Conservation (phyloP, 164 flowering plant species). For the Protea cynaroides region DNA sequence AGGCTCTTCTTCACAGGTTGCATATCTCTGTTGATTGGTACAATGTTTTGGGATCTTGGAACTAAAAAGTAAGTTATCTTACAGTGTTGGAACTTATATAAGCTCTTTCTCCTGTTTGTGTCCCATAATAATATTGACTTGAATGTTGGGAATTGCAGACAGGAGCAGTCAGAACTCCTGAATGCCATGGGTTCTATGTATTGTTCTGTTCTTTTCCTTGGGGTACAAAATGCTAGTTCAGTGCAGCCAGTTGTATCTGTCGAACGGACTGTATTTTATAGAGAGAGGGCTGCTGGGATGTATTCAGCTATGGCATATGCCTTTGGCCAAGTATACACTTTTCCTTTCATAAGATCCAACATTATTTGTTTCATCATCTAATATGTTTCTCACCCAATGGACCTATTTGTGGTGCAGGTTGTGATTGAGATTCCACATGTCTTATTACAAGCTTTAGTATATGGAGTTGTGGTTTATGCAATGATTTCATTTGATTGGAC, state of each 20-base stretch:
- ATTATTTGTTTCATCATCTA: background rate
- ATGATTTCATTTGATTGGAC: conserved; percentile 22
- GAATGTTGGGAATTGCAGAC: background rate
- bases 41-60: background rate
- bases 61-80: background rate
- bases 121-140: background rate
- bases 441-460: background rate
- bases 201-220: background rate
- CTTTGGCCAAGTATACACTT: background rate
- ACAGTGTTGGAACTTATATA: background rate
- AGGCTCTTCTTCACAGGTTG: background rate
- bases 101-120: background rate
- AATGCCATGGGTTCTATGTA: conserved; percentile 3
- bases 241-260: background rate
- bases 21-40: background rate
- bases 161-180: background rate
- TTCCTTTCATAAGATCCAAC: background rate
- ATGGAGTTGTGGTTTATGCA: conserved; percentile 11
- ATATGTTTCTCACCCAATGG: background rate
- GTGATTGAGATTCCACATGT: conserved; percentile 10
- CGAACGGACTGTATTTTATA: background rate
- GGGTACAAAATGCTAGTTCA: background rate
- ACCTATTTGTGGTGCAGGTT: background rate
- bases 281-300: background rate
- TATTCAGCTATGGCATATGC: background rate